Percentiles rank a stretch among this genome's conserved stretches.
Evolutionary conservation across 192 early-diverging fungal species (phyloP).

Genomic region (Kickxella alabastrina): DNA sequence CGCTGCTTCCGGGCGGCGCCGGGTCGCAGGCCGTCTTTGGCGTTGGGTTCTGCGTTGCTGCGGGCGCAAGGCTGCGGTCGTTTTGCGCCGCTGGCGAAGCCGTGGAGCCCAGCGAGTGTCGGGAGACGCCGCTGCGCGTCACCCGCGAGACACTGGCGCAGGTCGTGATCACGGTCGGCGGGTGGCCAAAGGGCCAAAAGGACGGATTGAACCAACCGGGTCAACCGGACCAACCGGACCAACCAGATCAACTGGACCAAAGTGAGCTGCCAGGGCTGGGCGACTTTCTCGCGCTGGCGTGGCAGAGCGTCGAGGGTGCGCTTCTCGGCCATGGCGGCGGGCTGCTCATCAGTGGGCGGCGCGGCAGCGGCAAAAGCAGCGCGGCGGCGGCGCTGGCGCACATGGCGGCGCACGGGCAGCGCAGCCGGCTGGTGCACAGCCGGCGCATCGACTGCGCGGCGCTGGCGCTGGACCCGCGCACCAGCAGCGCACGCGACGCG

Average conservation of each 20-base stretch:
- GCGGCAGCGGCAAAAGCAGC: constrained; percentile 73
- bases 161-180: constrained; percentile 12
- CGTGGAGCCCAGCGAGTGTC: background rate
- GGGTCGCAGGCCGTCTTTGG: constrained; percentile 1
- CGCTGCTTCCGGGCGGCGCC: background rate
- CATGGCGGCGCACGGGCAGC: constrained; percentile 6
- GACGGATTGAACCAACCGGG: no score
- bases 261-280: constrained; percentile 25
- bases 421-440: constrained; percentile 16
- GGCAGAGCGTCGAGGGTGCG: constrained; percentile 26
- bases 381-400: constrained; percentile 52
- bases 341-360: constrained; percentile 65
- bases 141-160: background rate
- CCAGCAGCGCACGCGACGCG: constrained; percentile 7
- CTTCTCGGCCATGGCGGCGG: constrained; percentile 46
- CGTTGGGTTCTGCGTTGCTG: constrained; percentile 12
- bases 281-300: constrained; percentile 23
- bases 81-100: constrained; percentile 1
- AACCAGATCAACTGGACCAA: no score
- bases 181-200: no score
- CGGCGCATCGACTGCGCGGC: constrained; percentile 26
- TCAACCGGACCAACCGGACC: background rate
- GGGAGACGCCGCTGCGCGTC: constrained; percentile 16
- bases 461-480: constrained; percentile 20
- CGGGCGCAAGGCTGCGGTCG: background rate